A percentile compares a stretch with the other conserved stretches of the same genome.
Conservation (phyloP, 2,329 filamentous ascomycete genomes). For the Aureobasidium sp. region DNA sequence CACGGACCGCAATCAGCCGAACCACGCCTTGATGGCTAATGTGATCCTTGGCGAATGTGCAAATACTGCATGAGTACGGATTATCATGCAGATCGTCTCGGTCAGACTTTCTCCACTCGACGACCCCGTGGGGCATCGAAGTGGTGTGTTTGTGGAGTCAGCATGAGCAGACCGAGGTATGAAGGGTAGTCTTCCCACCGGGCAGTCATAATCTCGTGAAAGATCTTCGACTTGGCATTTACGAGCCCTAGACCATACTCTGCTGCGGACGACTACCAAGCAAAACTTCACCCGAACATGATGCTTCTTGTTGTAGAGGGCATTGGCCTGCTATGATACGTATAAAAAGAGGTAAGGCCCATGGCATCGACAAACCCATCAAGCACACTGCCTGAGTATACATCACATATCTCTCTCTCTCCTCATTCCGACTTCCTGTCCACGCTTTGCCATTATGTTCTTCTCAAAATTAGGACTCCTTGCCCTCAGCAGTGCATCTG, state of each 20-base stretch:
- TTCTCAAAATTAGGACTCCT: conserved; percentile 9
- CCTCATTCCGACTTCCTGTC: neutral
- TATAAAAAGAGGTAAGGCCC: conserved; percentile 2
- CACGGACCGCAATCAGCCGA: conserved; percentile 8
- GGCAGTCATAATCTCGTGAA: neutral
- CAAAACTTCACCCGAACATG: neutral
- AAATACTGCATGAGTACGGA: neutral
- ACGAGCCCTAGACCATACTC: neutral
- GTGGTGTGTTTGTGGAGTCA: neutral
- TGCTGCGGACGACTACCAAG: conserved; percentile 4
- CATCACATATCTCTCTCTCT: neutral
- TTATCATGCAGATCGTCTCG: neutral
- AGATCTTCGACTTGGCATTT: conserved; percentile 16
- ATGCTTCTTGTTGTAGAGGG: neutral
- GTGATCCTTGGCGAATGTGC: conserved; percentile 1
- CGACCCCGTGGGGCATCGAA: neutral
- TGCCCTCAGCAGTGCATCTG: conserved; percentile 14
- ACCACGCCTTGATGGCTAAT: conserved; percentile 15
- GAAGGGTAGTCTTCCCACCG: neutral
- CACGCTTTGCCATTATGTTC: neutral
- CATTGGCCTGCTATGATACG: neutral
- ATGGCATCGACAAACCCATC: neutral
- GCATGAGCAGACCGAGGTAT: neutral
- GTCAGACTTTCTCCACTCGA: neutral
- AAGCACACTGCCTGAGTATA: neutral